Conservation (phyloP, 345 rosid genomes). For the Syzygium aqueum region DNA sequence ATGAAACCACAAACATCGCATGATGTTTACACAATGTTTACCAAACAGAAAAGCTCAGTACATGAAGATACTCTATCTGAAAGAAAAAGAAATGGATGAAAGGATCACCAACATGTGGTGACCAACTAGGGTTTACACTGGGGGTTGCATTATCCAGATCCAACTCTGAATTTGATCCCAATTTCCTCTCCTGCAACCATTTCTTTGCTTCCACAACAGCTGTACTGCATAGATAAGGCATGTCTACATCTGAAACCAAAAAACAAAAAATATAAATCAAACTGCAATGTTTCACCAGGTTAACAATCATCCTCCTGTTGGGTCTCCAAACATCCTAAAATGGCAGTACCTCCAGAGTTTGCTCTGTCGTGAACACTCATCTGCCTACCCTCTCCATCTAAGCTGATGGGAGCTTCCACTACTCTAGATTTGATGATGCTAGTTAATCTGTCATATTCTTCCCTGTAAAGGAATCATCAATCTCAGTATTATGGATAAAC, state of each 20-base stretch:
- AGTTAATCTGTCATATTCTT: slow-evolving; percentile 62
- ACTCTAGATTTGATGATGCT: slow-evolving; percentile 68
- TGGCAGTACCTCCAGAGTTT: slow-evolving; percentile 2
- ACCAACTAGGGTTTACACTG: slow-evolving; percentile 17
- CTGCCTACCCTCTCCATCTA: slow-evolving; percentile 14
- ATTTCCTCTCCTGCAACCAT: slow-evolving; percentile 77
- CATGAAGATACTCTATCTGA: background rate
- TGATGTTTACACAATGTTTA: background rate
- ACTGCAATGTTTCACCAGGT: background rate
- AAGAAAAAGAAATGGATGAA: background rate
- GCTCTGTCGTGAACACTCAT: slow-evolving; percentile 15
- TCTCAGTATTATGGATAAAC: background rate
- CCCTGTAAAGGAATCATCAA: slow-evolving; percentile 36
- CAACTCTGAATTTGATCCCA: slow-evolving; percentile 42
- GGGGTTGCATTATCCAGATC: slow-evolving; percentile 29
- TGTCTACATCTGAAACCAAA: slow-evolving; percentile 34
- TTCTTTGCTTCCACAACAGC: slow-evolving; percentile 72
- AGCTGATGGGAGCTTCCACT: slow-evolving; percentile 22
- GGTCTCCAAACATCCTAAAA: slow-evolving; percentile 11
- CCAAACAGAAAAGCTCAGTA: background rate
- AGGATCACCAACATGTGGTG: slow-evolving; percentile 30
- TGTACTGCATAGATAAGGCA: slow-evolving; percentile 31
- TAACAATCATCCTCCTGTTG: background rate
- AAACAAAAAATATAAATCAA: background rate
- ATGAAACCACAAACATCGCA: background rate